phyloP scores from a whole-genome alignment of 352 stramenopile species.

The Globisporangium megalacanthum region DNA sequence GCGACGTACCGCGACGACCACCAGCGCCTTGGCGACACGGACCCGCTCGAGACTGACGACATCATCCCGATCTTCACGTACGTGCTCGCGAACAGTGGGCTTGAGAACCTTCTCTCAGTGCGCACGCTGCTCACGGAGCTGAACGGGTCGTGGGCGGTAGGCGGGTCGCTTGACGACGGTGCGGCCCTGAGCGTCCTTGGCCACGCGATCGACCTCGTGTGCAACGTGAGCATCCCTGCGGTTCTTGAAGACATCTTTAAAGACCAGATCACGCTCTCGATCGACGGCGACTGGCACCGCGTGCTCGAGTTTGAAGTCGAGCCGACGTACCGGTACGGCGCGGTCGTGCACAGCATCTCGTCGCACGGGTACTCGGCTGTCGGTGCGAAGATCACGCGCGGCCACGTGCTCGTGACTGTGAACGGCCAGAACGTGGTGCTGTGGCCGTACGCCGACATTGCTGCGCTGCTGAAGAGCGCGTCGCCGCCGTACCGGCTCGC shows the following conservation, averaged over 20 bases:
- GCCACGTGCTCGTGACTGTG: conserved; percentile 77
- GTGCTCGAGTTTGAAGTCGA: conserved; percentile 81
- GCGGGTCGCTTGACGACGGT: conserved; percentile 52
- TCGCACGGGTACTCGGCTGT: conserved; percentile 67
- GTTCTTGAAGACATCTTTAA: conserved; percentile 89
- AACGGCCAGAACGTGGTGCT: conserved; percentile 86
- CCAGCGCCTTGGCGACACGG: conserved; percentile 38
- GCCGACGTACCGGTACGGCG: conserved; percentile 79
- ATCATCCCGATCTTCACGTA: conserved; percentile 89
- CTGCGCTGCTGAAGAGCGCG: conserved; percentile 57
- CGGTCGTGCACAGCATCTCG: conserved; percentile 73
- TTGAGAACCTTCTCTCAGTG: conserved; percentile 81
- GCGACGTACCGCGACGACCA: conserved; percentile 72
- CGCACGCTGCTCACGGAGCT: conserved; percentile 72
- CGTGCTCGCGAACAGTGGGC: conserved; percentile 80
- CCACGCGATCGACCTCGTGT: conserved; percentile 82
- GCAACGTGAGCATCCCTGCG: conserved; percentile 80
- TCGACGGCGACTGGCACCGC: conserved; percentile 79
- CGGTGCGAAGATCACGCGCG: conserved; percentile 64
- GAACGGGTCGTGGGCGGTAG: conserved; percentile 63
- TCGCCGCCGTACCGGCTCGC: conserved; percentile 66
- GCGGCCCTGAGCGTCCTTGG: conserved; percentile 65
- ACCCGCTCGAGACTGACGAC: conserved; percentile 74
- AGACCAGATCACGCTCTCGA: conserved; percentile 85
- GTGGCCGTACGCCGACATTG: conserved; percentile 77